Base-by-base conservation (phyloP, 1,139 yeast genomes). In the Taphrina communis region DNA sequence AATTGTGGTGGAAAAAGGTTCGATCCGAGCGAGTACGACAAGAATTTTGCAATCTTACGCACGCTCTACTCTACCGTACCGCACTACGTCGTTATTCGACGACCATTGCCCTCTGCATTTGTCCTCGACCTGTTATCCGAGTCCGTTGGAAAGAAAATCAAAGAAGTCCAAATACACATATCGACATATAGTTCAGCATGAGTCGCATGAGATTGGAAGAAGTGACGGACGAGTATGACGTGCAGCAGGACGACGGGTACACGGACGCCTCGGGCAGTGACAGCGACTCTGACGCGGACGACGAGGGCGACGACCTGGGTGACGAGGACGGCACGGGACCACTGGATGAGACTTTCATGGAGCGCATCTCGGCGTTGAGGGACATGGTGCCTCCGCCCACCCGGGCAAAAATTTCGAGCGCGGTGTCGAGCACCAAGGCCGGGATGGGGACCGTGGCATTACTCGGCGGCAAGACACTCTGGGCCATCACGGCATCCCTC, bases 341-440 rank as follows among this genome's bases (percentile, higher is more conserved):
- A 74, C 94, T 88, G 77, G 86, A 87, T 76, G 99, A 94, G 82
- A 88, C 97, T 59, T 75, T 95, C 50, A 80, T 83, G 72, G 99
- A 94, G 75, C 89, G 99, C 83, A 79, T 94, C 73, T 86, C 86
- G 72, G 99, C 99, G 68, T 85, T 94, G 75, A 91, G 88, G 80
- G 98, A 94, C 78, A 90, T 93, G 71, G 83, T 94, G 71, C 91
- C 97, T 57, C 98, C 98, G 74, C 85, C 85, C 75, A 93, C 90
- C 79, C 88, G 98, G 82, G 82, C 81, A 70, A 78, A 80, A 73
- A 74, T 86, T 70, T 73, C 77, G 69, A 50, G 72, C 72, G 62
- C 75, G 69, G 71, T 75, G 48, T 75, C 79, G 42, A 73, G 77
- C 51, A 74, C 82, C 46, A 72, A 77, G 65, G 76, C 78, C 63